A percentile compares a stretch with the other conserved stretches of the same genome.
These are phyloP conservation scores for Fusarium bulbicola DNA, from an alignment of 2,329 filamentous ascomycete species.

Conservation along the genomic window DNA sequence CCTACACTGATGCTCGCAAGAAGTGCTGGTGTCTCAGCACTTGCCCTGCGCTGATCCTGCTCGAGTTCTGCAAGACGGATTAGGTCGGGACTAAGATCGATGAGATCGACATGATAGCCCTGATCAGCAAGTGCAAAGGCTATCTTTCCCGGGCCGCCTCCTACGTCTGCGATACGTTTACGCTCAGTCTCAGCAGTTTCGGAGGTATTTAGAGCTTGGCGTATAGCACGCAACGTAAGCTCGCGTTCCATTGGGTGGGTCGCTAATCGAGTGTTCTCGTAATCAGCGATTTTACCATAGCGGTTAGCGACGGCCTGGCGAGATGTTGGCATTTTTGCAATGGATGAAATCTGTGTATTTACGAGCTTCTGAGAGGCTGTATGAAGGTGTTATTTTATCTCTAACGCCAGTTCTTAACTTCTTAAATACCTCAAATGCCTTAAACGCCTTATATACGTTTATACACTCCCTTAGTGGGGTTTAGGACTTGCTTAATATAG, in stretches of 20 bases:
- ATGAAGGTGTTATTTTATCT: rapidly evolving
- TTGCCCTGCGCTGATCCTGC: neutral
- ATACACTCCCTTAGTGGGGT: neutral
- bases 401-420: rapidly evolving
- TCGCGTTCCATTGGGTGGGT: neutral
- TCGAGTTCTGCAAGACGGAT: neutral
- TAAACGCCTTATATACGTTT: neutral
- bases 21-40: neutral
- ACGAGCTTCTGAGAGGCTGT: rapidly evolving
- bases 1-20: neutral
- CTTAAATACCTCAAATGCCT: neutral
- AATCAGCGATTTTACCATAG: neutral
- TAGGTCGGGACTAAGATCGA: neutral
- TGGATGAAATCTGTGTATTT: rapidly evolving
- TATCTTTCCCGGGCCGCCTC: neutral
- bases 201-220: neutral
- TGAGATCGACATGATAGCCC: neutral
- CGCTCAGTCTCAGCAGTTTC: neutral
- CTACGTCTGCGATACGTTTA: neutral
- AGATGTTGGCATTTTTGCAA: neutral
- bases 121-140: neutral
- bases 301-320: neutral
- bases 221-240: neutral
- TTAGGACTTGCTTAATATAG: neutral
- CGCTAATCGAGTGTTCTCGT: neutral